These are phyloP conservation scores for Pleurotus salmoneostramineus DNA, from an alignment of 768 basidiomycete genomes.

Conservation along the genomic window DNA sequence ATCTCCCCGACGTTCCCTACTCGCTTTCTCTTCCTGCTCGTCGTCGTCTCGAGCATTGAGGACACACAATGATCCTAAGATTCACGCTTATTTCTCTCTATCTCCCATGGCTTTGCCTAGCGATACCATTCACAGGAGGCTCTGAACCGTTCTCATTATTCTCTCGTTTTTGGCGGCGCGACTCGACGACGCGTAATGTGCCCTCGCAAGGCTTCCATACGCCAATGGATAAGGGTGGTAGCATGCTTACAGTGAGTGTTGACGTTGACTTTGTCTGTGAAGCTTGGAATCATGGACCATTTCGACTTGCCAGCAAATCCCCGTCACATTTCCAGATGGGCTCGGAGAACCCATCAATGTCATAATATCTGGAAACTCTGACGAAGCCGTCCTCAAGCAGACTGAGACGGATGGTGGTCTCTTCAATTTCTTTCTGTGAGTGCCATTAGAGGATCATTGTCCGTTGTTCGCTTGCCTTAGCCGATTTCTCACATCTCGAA, in stretches of 20 bases:
- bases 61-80: constrained; percentile 3
- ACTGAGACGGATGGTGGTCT: constrained; percentile 63
- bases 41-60: constrained; percentile 7
- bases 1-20: background rate
- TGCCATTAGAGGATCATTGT: constrained; percentile 10
- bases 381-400: constrained; percentile 61
- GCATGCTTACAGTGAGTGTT: constrained; percentile 64
- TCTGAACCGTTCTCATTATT: background rate
- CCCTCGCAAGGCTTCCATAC: constrained; percentile 58
- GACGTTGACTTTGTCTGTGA: background rate
- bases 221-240: constrained; percentile 55
- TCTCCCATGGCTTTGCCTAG: constrained; percentile 14
- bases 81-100: constrained; percentile 16
- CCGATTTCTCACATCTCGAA: no score
- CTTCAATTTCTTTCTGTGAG: constrained; percentile 79
- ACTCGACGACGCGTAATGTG: constrained; percentile 25
- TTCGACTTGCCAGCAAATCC: constrained; percentile 37
- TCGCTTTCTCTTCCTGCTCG: background rate
- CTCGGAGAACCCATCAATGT: constrained; percentile 86
- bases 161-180: constrained; percentile 12
- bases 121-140: constrained; percentile 2
- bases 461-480: no score
- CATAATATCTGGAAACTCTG: constrained; percentile 77
- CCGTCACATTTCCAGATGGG: constrained; percentile 59
- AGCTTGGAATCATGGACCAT: background rate